Percentiles rank a stretch among this genome's conserved stretches.
These are phyloP conservation scores for Alternaria rosae DNA, from an alignment of 2,329 filamentous ascomycete genomes.

Conservation along the genomic window DNA sequence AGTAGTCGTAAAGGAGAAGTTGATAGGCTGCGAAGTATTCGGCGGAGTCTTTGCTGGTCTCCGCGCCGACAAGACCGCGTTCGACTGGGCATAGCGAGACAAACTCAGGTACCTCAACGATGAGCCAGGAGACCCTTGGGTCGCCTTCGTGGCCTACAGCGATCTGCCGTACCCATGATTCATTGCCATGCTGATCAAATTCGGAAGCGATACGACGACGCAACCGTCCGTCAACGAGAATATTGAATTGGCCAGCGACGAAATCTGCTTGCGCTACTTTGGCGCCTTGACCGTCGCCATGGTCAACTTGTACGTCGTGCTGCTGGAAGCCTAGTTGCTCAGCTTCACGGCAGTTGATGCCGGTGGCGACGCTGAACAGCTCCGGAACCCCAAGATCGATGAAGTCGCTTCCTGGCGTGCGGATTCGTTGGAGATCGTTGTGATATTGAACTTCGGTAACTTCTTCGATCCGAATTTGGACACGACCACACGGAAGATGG, in stretches of 20 bases:
- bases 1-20: constrained; percentile 25
- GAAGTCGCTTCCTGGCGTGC: constrained; percentile 20
- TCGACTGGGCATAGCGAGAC: constrained; percentile 3
- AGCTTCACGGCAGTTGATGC: constrained; percentile 20
- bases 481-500: constrained; percentile 14
- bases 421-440: constrained; percentile 19
- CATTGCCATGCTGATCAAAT: constrained; percentile 10
- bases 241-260: constrained; percentile 14
- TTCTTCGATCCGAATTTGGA: constrained; percentile 27
- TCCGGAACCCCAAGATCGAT: constrained; percentile 12
- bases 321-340: constrained; percentile 25
- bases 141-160: constrained; percentile 12
- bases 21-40: constrained; percentile 27
- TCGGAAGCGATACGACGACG: constrained; percentile 14
- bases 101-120: constrained; percentile 11
- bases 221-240: constrained; percentile 9
- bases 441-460: constrained; percentile 21
- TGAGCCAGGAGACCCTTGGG: constrained; percentile 8
- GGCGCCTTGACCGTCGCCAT: constrained; percentile 22
- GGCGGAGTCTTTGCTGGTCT: constrained; percentile 14
- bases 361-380: constrained; percentile 13
- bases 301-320: constrained; percentile 23
- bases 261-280: constrained; percentile 17
- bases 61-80: constrained; percentile 4
- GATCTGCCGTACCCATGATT: constrained; percentile 12